These are phyloP conservation scores for Pachysandra terminalis DNA, from an alignment of 164 flowering plant species.

Conservation along the genomic window DNA sequence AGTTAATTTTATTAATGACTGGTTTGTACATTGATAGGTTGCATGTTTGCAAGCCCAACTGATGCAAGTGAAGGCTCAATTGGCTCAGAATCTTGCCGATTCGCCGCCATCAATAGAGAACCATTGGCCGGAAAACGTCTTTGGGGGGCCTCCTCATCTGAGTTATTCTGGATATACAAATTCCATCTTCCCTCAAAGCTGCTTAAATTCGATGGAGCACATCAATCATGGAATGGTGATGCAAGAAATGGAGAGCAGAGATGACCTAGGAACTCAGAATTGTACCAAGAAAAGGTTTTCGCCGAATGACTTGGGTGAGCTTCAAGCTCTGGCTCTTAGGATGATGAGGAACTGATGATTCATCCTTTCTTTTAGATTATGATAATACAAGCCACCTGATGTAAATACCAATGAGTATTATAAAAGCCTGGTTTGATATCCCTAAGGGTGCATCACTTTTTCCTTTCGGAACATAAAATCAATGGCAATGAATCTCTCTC, in stretches of 20 bases:
- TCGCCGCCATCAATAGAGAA: conserved; percentile 14
- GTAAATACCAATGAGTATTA: conserved; percentile 9
- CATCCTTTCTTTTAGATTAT: background rate
- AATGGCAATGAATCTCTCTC: conserved; percentile 1
- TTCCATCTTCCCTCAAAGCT: conserved; percentile 54
- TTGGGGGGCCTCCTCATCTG: conserved; percentile 11
- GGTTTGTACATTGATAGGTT: conserved; percentile 36
- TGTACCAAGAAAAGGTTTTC: conserved; percentile 39
- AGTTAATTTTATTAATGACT: background rate
- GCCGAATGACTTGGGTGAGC: conserved; percentile 60
- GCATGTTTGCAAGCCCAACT: conserved; percentile 74
- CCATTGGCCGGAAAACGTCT: conserved; percentile 34
- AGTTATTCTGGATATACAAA: conserved; percentile 23
- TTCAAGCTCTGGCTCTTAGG: conserved; percentile 71
- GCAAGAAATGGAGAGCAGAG: conserved; percentile 34
- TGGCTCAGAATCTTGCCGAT: conserved; percentile 40
- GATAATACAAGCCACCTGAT: conserved; percentile 1
- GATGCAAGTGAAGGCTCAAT: conserved; percentile 66
- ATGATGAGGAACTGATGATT: conserved; percentile 75
- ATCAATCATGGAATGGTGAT: conserved; percentile 15
- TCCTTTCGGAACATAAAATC: background rate
- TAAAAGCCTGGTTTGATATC: conserved; percentile 1
- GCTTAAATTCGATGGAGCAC: conserved; percentile 42
- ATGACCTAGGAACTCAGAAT: conserved; percentile 23
- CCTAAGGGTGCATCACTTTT: background rate